Base-by-base conservation (phyloP, 169 alveolate species). In the Plasmodium cynomolgi region DNA sequence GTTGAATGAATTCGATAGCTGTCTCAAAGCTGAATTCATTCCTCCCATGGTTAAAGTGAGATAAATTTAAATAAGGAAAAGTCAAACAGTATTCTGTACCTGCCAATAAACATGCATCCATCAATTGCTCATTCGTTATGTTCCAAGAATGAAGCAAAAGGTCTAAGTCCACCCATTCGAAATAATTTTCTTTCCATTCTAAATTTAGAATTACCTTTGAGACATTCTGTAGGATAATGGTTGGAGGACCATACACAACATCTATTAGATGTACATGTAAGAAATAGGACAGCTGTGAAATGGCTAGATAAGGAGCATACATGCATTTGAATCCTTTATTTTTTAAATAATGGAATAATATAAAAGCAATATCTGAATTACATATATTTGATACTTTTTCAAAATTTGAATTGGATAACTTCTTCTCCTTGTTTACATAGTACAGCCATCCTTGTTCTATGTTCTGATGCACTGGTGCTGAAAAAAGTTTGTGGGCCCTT, bases 11-110 rank as follows among this genome's bases (percentile, higher is more conserved):
- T 34, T 96, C 97, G 4, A 96, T 93, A 13, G 96, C 81, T 75
- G 94, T 88, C 13, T 94, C 96, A 71, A 96, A 96, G 50, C 83
- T 91, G 72, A 91, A 91, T 13, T 91, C 84, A 9, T 39, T 29
- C 41, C 75, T 68, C 29, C 95, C 92, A 71, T 44, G 15, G 20
- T 96, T 95, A 86, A 96, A 96, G 17, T 95, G 93, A 56, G 91
- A 84, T 86, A 95, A 86, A 20, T 93, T 82, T 34, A 95, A 74
- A 31, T 72, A 84, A 2, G 97, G 97, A 83, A 93, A 95, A 44
- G 97, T 96, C 33, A 96, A 85, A 39, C 97, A 96, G 58, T 96
- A 96, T 80, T 96, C 97, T 8, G 97, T 96, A 23, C 97, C 97
- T 20, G 97, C 97, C 72, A 96, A 54, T 54, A 96, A 44, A 39